phyloP scores from a whole-genome alignment of 2,329 filamentous ascomycete genomes.

The Plenodomus lindquistii region DNA sequence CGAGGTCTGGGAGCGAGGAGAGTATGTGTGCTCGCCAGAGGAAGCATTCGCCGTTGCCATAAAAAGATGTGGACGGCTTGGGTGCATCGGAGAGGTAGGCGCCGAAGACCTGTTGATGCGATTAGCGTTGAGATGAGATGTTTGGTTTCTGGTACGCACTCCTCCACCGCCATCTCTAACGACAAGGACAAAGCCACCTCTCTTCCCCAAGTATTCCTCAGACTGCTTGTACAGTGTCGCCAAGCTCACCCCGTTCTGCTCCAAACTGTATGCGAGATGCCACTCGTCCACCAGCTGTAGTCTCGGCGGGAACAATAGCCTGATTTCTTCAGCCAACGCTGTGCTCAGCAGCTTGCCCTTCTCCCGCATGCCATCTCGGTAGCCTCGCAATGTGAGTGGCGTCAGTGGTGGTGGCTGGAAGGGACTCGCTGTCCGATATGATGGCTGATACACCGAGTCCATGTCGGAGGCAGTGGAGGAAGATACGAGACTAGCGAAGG shows the following conservation, averaged over 20 bases:
- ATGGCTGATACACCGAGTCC: slow-evolving; percentile 63
- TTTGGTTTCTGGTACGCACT: slow-evolving; percentile 54
- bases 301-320: slow-evolving; percentile 82
- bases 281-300: slow-evolving; percentile 87
- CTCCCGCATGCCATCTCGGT: slow-evolving; percentile 61
- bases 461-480: slow-evolving; percentile 46
- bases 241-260: slow-evolving; percentile 87
- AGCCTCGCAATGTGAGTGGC: slow-evolving; percentile 72
- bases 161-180: slow-evolving; percentile 76
- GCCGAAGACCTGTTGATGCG: slow-evolving; percentile 68
- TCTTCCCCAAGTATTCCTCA: slow-evolving; percentile 65
- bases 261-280: slow-evolving; percentile 84
- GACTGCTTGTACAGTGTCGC: slow-evolving; percentile 83
- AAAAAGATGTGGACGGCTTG: slow-evolving; percentile 81
- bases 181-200: slow-evolving; percentile 88
- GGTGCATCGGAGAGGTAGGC: slow-evolving; percentile 92
- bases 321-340: slow-evolving; percentile 87
- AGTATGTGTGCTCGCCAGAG: slow-evolving; percentile 78
- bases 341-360: slow-evolving; percentile 69
- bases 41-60: slow-evolving; percentile 95
- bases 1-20: slow-evolving; percentile 54
- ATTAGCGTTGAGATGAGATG: slow-evolving; percentile 6
- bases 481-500: slow-evolving; percentile 43
- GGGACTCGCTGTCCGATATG: slow-evolving; percentile 69
- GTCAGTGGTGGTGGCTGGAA: slow-evolving; percentile 89